Conservation (phyloP, 208 protist species). For the Acanthamoeba divionensis region DNA sequence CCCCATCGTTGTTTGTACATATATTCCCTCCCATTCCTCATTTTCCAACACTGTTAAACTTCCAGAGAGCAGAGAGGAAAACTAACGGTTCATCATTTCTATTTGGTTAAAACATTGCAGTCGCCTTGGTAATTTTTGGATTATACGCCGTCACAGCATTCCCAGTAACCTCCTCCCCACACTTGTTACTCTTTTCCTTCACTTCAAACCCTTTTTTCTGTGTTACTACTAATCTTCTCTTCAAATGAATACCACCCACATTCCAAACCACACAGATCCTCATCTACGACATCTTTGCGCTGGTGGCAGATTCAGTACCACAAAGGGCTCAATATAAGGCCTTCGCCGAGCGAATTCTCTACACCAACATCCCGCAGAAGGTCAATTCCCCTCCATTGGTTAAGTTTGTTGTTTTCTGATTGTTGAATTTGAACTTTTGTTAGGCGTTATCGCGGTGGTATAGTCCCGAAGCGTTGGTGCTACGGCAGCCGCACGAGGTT, state of each 20-base stretch:
- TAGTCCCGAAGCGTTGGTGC: not conserved
- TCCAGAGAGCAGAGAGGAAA: not conserved
- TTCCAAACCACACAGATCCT: not conserved
- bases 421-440: not conserved
- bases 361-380: not conserved
- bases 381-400: not conserved
- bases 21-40: not conserved
- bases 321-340: not conserved
- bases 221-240: not conserved
- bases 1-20: not conserved
- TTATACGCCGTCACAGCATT: constrained; percentile 21
- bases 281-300: not conserved
- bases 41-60: not conserved
- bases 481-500: not conserved
- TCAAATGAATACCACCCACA: too few relatives aligned
- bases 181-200: not conserved
- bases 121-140: not conserved
- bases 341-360: constrained; percentile 17
- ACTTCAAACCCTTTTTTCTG: not conserved
- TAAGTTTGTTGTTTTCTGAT: not conserved
- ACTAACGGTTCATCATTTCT: too few relatives aligned
- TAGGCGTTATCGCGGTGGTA: constrained; percentile 30
- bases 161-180: not conserved
- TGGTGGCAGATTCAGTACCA: not conserved
- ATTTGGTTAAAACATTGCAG: too few relatives aligned